A percentile compares a stretch with the other conserved stretches of the same genome.
Conservation (phyloP, 2,329 filamentous ascomycete species). For the Ophiocordyceps camponoti-leonardi region DNA sequence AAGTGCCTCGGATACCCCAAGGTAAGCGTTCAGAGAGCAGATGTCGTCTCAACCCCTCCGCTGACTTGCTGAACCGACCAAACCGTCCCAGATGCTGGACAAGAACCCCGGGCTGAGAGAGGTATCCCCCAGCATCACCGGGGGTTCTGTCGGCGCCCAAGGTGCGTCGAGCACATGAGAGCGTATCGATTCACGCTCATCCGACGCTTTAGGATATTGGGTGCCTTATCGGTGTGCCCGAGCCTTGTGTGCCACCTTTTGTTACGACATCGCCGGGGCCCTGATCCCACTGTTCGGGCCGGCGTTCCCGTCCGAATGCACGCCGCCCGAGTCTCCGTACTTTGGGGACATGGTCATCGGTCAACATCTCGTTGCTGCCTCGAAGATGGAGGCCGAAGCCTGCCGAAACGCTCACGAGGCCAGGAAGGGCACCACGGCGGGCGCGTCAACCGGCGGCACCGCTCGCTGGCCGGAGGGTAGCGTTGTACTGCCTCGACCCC, state of each 20-base stretch:
- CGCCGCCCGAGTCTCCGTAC: conserved; percentile 41
- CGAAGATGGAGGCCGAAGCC: conserved; percentile 26
- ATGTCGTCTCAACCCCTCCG: neutral
- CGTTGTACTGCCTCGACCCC: neutral
- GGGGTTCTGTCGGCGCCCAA: conserved; percentile 78
- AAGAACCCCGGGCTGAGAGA: conserved; percentile 68
- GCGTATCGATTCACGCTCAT: neutral
- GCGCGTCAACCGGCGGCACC: neutral
- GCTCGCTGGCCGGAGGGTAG: neutral
- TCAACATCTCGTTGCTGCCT: conserved; percentile 31
- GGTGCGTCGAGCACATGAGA: conserved; percentile 31
- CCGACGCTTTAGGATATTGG: conserved; percentile 63
- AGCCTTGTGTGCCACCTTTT: conserved; percentile 81
- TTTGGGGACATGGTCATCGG: conserved; percentile 54
- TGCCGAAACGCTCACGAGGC: conserved; percentile 1
- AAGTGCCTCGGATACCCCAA: conserved; percentile 80
- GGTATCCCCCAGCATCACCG: conserved; percentile 90
- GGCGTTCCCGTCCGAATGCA: conserved; percentile 58
- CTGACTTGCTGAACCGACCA: conserved; percentile 41
- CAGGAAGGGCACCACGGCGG: neutral
- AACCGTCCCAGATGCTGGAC: conserved; percentile 66
- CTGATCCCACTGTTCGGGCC: conserved; percentile 83
- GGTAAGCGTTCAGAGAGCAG: conserved; percentile 28
- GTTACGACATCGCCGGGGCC: conserved; percentile 64
- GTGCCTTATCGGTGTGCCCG: conserved; percentile 79